Evolutionary conservation across 148 eudicot genomes (phyloP).

Genomic region (Cornus florida): DNA sequence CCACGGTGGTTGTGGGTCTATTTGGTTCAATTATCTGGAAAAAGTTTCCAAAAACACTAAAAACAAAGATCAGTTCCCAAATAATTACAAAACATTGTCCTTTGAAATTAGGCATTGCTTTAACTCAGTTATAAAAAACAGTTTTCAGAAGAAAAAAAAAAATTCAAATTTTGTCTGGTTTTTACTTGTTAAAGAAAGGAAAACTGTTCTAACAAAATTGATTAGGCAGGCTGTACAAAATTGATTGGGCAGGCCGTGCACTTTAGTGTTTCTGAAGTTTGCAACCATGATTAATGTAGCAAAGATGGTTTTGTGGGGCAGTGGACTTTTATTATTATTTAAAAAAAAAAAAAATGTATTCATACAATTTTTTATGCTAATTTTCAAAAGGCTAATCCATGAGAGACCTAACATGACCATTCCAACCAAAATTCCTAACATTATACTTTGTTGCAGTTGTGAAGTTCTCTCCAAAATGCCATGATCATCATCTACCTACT

Average conservation of each 20-base stretch:
- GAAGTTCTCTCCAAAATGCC: background rate
- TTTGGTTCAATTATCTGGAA: too few species aligned
- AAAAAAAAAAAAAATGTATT: too few species aligned
- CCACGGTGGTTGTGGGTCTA: background rate
- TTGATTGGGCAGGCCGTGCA: background rate
- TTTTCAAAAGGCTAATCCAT: background rate
- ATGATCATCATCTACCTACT: background rate
- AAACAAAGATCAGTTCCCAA: too few species aligned
- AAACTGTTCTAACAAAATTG: too few species aligned
- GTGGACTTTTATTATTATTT: too few species aligned
- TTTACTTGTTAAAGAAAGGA: too few species aligned
- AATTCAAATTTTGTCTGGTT: too few species aligned
- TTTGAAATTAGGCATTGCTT: too few species aligned
- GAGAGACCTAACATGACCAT: background rate
- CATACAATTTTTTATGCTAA: background rate
- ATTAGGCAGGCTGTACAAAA: background rate
- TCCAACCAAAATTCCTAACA: background rate
- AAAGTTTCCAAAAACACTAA: too few species aligned
- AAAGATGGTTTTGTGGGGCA: background rate
- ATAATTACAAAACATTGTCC: too few species aligned
- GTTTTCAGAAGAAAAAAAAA: too few species aligned
- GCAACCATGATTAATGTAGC: background rate
- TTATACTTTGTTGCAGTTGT: background rate
- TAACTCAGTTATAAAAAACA: too few species aligned
- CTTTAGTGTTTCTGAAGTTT: background rate